These are phyloP conservation scores for Neurospora sp. DNA, from an alignment of 495 filamentous ascomycete species.

Conservation along the genomic window DNA sequence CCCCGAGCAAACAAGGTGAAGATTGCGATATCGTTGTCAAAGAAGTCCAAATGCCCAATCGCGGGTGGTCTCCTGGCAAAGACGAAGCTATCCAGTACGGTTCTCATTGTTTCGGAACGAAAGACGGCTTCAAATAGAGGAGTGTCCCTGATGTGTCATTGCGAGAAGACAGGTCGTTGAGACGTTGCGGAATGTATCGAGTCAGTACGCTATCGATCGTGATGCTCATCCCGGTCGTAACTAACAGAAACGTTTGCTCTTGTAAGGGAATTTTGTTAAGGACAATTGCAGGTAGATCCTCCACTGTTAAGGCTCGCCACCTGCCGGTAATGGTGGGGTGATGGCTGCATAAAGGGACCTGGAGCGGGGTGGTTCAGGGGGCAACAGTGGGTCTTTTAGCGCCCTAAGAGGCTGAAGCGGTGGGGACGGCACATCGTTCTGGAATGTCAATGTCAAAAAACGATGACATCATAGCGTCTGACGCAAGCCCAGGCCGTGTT, in stretches of 20 bases:
- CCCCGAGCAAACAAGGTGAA: background rate
- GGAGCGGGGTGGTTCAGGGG: background rate
- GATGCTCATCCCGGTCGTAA: background rate
- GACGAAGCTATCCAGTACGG: background rate
- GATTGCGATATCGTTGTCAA: background rate
- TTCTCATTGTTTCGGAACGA: background rate
- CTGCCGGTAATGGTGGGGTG: background rate
- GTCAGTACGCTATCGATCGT: background rate
- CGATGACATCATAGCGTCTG: background rate
- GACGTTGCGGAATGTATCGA: background rate
- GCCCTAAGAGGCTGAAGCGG: background rate
- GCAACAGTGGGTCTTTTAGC: background rate
- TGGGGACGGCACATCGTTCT: background rate
- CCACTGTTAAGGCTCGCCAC: background rate
- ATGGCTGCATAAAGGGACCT: background rate
- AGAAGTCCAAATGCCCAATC: background rate
- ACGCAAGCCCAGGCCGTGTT: background rate
- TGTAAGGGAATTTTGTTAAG: rapidly evolving
- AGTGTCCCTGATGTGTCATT: background rate
- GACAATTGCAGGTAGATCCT: background rate
- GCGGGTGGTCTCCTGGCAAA: no score
- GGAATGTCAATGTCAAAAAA: background rate
- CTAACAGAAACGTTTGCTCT: background rate
- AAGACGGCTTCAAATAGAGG: background rate
- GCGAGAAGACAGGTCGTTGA: background rate